These are phyloP conservation scores for Boletus tylopilopsis DNA, from an alignment of 768 basidiomycete species.

Conservation along the genomic window DNA sequence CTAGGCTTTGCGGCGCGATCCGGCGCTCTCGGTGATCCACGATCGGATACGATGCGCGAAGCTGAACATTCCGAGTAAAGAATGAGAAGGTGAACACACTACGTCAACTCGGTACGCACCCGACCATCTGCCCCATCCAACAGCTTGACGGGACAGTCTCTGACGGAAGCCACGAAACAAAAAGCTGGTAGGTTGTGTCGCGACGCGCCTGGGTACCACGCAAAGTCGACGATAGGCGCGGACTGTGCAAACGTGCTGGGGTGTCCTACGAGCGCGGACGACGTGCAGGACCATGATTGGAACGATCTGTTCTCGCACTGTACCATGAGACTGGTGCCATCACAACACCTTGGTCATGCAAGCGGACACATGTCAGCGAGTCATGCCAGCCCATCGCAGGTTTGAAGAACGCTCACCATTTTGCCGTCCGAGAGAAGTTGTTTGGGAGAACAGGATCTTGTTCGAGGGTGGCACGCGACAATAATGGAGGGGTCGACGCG, in stretches of 20 bases:
- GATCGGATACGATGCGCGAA: constrained; percentile 88
- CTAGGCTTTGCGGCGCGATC: constrained; percentile 79
- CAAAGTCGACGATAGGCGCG: constrained; percentile 70
- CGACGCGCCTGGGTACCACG: constrained; percentile 84
- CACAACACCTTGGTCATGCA: constrained; percentile 56
- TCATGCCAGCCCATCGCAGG: neutral
- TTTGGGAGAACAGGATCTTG: constrained; percentile 23
- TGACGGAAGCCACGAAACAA: constrained; percentile 81
- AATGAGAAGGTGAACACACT: neutral
- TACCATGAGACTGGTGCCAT: constrained; percentile 64
- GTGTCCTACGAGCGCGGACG: constrained; percentile 8
- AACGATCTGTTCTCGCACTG: constrained; percentile 71
- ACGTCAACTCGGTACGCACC: constrained; percentile 41
- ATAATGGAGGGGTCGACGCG: constrained; percentile 8
- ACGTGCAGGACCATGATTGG: no score
- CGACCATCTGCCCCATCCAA: constrained; percentile 75
- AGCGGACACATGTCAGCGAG: neutral
- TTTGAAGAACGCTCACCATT: constrained; percentile 42
- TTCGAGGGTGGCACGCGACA: constrained; percentile 14
- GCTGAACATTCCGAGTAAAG: constrained; percentile 48
- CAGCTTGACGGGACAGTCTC: constrained; percentile 82
- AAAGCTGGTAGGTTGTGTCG: constrained; percentile 54
- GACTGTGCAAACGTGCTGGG: constrained; percentile 46
- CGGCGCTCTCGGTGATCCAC: constrained; percentile 93
- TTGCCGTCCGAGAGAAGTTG: constrained; percentile 54